phyloP scores from a whole-genome alignment of 2,329 filamentous ascomycete species.

The Nemania diffusa region DNA sequence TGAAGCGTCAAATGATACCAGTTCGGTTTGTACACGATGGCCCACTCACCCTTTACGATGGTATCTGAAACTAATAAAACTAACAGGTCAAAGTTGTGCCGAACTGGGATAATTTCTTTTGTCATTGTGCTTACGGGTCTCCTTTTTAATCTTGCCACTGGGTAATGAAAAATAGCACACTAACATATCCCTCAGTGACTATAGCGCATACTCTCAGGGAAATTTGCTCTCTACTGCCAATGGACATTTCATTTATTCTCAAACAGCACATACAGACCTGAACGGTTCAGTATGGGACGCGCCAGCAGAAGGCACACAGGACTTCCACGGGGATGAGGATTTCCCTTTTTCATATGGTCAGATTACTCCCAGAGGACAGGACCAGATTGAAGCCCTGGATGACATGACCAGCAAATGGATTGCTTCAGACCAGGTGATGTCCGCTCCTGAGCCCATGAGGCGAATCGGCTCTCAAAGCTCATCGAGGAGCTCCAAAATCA shows the following conservation, averaged over 20 bases:
- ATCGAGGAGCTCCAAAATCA: conserved; percentile 57
- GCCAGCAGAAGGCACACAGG: conserved; percentile 69
- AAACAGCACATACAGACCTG: conserved; percentile 69
- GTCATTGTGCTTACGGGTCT: conserved; percentile 47
- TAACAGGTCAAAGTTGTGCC: conserved; percentile 68
- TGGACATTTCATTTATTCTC: conserved; percentile 68
- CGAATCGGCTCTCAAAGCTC: conserved; percentile 58
- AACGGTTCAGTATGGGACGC: conserved; percentile 65
- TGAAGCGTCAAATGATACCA: conserved; percentile 38
- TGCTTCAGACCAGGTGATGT: conserved; percentile 50
- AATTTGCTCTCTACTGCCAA: conserved; percentile 60
- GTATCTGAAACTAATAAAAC: conserved; percentile 49
- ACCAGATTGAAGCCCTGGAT: conserved; percentile 59
- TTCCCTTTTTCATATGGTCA: conserved; percentile 65
- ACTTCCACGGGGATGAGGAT: conserved; percentile 69
- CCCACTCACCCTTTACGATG: conserved; percentile 35
- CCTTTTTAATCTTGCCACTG: conserved; percentile 42
- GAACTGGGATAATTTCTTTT: conserved; percentile 52
- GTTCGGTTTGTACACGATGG: conserved; percentile 54
- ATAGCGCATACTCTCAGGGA: conserved; percentile 64
- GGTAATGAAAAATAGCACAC: conserved; percentile 64
- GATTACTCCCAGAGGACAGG: conserved; percentile 63
- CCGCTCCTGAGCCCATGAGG: conserved; percentile 57
- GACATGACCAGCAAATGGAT: conserved; percentile 62
- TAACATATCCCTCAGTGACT: conserved; percentile 66